A percentile compares a stretch with the other conserved stretches of the same genome.
Conservation (phyloP, 441 rosid genomes). For the Oxalis stricta region DNA sequence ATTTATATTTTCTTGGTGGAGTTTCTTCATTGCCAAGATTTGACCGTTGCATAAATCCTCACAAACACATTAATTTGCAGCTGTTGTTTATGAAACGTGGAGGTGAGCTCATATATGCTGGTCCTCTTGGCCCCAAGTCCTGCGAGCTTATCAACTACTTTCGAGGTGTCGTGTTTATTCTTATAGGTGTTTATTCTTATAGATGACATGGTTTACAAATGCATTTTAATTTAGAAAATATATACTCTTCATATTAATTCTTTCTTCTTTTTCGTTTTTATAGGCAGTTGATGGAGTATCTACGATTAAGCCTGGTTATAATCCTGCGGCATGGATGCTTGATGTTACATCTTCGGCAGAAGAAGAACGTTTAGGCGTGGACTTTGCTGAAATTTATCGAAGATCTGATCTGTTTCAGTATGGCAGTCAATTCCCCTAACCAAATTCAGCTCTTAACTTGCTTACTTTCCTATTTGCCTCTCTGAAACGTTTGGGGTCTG, state of each 20-base stretch:
- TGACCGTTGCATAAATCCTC: not conserved
- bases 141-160: slow-evolving; percentile 70
- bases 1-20: slow-evolving; percentile 4
- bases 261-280: not conserved
- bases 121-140: slow-evolving; percentile 74
- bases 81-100: slow-evolving; percentile 98
- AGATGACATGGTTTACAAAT: no score
- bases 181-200: slow-evolving; percentile 2
- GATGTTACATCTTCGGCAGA: slow-evolving; percentile 69
- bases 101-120: slow-evolving; percentile 95
- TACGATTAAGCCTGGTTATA: slow-evolving; percentile 63
- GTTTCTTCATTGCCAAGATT: no score
- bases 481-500: not conserved
- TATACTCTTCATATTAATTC: slow-evolving; percentile 3
- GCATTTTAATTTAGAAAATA: slow-evolving; percentile 3
- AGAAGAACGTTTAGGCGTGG: slow-evolving; percentile 59
- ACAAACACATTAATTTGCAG: slow-evolving; percentile 22
- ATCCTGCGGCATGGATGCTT: slow-evolving; percentile 99
- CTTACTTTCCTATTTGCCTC: not conserved
- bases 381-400: slow-evolving; percentile 81
- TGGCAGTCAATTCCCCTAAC: slow-evolving; percentile 9
- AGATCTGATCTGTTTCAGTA: slow-evolving; percentile 61
- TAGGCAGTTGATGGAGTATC: slow-evolving; percentile 79
- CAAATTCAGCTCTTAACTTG: slow-evolving; percentile 5
- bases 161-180: slow-evolving; percentile 42